phyloP scores from a whole-genome alignment of 306 rosid genomes.

The Boehmeria nivea region DNA sequence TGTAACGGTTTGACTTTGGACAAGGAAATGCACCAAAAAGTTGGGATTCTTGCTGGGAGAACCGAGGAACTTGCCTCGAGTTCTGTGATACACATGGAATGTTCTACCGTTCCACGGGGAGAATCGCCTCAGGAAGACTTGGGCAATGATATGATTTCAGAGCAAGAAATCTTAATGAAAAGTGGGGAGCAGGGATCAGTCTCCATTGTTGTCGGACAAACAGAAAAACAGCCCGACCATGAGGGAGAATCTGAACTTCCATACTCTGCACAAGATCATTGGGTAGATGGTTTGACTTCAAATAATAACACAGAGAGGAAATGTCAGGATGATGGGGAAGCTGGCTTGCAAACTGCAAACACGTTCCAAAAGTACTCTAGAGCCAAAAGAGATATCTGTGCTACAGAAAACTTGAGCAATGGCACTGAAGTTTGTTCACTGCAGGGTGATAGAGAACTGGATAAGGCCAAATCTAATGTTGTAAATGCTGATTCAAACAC shows the following conservation, averaged over 20 bases:
- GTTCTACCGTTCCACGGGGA: slow-evolving; percentile 27
- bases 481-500: slow-evolving; percentile 27
- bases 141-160: slow-evolving; percentile 22
- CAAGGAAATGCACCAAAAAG: slow-evolving; percentile 3
- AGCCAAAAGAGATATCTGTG: slow-evolving; percentile 25
- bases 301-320: too few species aligned
- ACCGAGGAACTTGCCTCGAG: slow-evolving; percentile 10
- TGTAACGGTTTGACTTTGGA: slow-evolving; percentile 4
- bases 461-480: slow-evolving; percentile 27
- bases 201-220: slow-evolving; percentile 22
- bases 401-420: slow-evolving; percentile 16
- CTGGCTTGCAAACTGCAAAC: slow-evolving; percentile 15
- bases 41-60: slow-evolving; percentile 8
- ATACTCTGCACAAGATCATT: too few species aligned
- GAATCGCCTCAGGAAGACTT: slow-evolving; percentile 19
- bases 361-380: slow-evolving; percentile 35
- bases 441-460: slow-evolving; percentile 31
- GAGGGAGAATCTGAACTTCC: slow-evolving; percentile 28
- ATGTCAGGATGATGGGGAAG: slow-evolving; percentile 25
- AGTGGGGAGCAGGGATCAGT: slow-evolving; percentile 30
- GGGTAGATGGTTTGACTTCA: too few species aligned
- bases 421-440: slow-evolving; percentile 32
- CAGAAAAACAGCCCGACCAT: slow-evolving; percentile 20
- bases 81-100: slow-evolving; percentile 16
- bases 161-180: slow-evolving; percentile 24